Evolutionary conservation across 176 grass and related monocot genomes (phyloP).

Genomic region (Pharus latifolius): DNA sequence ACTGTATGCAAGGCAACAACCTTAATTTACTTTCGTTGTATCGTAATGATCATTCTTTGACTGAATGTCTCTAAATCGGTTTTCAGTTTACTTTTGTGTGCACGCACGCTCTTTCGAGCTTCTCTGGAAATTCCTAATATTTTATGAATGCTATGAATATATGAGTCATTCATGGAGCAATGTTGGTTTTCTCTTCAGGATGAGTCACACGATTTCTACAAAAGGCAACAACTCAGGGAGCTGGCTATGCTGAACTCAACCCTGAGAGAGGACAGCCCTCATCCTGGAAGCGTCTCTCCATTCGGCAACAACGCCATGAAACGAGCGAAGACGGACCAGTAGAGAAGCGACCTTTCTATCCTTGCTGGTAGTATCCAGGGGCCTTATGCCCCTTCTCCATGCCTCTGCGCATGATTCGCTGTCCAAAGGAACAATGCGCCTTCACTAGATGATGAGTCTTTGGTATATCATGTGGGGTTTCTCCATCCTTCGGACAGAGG

Average conservation of each 20-base stretch:
- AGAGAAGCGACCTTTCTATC: background rate
- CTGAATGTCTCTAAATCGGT: too few species aligned
- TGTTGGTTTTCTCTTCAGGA: constrained; percentile 37
- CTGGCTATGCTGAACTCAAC: constrained; percentile 86
- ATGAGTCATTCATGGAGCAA: background rate
- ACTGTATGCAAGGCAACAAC: too few species aligned
- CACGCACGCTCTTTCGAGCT: background rate
- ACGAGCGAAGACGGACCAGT: constrained; percentile 55
- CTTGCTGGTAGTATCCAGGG: constrained; percentile 2
- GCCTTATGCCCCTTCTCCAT: background rate
- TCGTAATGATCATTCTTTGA: too few species aligned
- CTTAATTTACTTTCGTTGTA: too few species aligned
- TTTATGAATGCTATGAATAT: background rate
- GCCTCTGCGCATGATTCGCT: constrained; percentile 2
- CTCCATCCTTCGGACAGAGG: background rate
- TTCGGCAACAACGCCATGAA: constrained; percentile 74
- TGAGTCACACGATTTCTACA: constrained; percentile 91
- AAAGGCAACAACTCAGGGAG: constrained; percentile 90
- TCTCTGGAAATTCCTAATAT: background rate
- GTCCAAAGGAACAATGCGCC: constrained; percentile 23
- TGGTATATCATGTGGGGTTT: constrained; percentile 1
- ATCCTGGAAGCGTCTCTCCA: constrained; percentile 59
- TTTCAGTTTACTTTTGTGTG: too few species aligned
- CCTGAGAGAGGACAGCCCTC: constrained; percentile 69
- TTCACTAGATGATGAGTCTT: constrained; percentile 26